phyloP scores from a whole-genome alignment of 2,329 filamentous ascomycete genomes.

The Cadophora sp. region DNA sequence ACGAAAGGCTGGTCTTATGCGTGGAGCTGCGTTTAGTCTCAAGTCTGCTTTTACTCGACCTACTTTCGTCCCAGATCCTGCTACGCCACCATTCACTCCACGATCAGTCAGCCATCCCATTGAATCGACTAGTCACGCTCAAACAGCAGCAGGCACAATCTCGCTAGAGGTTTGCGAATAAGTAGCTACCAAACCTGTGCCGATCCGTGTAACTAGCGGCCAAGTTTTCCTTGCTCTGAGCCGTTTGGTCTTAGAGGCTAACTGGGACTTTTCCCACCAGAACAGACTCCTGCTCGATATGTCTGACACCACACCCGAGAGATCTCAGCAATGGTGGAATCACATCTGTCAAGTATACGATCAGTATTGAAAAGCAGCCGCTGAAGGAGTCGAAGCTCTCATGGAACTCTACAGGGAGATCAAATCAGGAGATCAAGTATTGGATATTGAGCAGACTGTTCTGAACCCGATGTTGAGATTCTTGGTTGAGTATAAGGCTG shows the following conservation, averaged over 20 bases:
- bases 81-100: background rate
- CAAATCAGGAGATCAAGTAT: background rate
- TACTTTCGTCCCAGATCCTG: background rate
- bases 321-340: background rate
- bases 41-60: background rate
- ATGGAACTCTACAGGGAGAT: background rate
- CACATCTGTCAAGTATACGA: background rate
- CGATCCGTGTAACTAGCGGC: background rate
- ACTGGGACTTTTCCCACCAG: slow-evolving; percentile 7
- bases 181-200: too few relatives aligned
- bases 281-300: background rate
- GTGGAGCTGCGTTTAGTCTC: background rate
- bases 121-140: background rate
- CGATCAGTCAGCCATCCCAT: background rate
- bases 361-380: background rate
- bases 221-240: background rate
- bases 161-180: background rate
- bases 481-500: slow-evolving; percentile 1
- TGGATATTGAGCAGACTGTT: background rate
- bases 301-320: background rate
- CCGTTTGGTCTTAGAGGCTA: background rate
- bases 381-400: background rate
- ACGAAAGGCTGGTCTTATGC: background rate
- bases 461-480: slow-evolving; percentile 1
- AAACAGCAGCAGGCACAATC: background rate